A percentile compares a stretch with the other conserved stretches of the same genome.
Conservation (phyloP, 208 protist genomes). For the Wallacemonas sp. region DNA sequence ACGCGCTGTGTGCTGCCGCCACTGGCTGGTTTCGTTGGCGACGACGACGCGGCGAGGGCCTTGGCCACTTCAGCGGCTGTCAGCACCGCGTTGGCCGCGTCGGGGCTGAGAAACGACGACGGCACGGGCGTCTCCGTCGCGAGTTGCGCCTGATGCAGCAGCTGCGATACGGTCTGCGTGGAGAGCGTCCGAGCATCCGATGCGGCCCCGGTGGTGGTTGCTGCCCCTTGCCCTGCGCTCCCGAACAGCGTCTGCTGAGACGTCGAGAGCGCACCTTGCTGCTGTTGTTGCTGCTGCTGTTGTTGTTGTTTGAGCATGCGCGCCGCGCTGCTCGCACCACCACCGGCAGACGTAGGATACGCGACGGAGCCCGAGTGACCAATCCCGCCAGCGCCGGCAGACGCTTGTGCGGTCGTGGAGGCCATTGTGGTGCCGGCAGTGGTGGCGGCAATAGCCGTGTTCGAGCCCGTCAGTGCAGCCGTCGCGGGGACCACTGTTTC, state of each 20-base stretch:
- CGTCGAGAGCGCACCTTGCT: not conserved
- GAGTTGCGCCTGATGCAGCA: slow-evolving; percentile 2
- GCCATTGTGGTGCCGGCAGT: not conserved
- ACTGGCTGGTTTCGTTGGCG: too few species aligned
- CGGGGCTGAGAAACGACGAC: not conserved
- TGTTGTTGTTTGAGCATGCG: slow-evolving; percentile 16
- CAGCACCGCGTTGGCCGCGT: not conserved
- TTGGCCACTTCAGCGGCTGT: slow-evolving; percentile 8
- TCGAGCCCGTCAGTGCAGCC: not conserved
- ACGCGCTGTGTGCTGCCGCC: too few species aligned
- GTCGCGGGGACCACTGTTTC: not conserved
- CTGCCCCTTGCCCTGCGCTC: too few species aligned
- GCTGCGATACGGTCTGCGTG: slow-evolving; percentile 5
- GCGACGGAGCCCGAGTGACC: not conserved
- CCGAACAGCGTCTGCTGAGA: too few species aligned
- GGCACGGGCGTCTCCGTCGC: not conserved
- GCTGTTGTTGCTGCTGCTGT: not conserved
- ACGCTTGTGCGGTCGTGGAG: not conserved
- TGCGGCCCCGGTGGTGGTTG: not conserved
- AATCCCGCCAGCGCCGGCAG: too few species aligned
- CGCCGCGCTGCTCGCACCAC: slow-evolving; percentile 10
- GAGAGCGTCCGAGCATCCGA: not conserved
- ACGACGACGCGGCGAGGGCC: too few species aligned
- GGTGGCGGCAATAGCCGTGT: too few species aligned
- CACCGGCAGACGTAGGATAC: not conserved